phyloP scores from a whole-genome alignment of 352 stramenopile species.

The Thalassiosira mediterranea region DNA sequence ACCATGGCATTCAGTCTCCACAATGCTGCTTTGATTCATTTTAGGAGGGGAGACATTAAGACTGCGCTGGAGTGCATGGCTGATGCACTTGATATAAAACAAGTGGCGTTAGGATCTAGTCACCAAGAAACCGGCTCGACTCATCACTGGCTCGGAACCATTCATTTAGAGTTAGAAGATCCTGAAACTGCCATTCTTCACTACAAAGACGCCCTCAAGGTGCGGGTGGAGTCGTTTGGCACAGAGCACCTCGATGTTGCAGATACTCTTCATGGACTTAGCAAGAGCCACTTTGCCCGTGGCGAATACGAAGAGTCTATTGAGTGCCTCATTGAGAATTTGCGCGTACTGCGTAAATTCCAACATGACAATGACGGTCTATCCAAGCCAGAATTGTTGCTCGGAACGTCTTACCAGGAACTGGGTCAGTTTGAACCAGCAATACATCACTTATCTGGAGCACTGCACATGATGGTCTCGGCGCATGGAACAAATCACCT shows the following conservation, averaged over 20 bases:
- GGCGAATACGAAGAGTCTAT: conserved; percentile 57
- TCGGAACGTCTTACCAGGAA: conserved; percentile 65
- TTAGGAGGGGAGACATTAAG: conserved; percentile 27
- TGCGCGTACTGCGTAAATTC: conserved; percentile 52
- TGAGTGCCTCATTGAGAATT: conserved; percentile 63
- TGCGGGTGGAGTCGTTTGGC: conserved; percentile 52
- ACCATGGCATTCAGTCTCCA: conserved; percentile 54
- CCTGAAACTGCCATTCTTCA: conserved; percentile 48
- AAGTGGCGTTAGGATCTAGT: conserved; percentile 29
- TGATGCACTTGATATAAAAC: conserved; percentile 56
- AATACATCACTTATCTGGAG: conserved; percentile 46
- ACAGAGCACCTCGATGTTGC: conserved; percentile 61
- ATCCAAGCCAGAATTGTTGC: conserved; percentile 48
- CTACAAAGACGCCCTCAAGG: conserved; percentile 60
- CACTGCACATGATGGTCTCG: conserved; percentile 48
- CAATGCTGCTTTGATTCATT: conserved; percentile 57
- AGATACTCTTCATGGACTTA: conserved; percentile 54
- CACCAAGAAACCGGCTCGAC: conserved; percentile 59
- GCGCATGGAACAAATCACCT: conserved; percentile 42
- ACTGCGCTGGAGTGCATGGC: conserved; percentile 58
- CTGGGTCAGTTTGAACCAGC: conserved; percentile 52
- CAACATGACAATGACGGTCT: conserved; percentile 37
- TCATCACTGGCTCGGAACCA: conserved; percentile 64
- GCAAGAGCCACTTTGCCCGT: conserved; percentile 50
- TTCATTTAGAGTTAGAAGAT: conserved; percentile 55